Evolutionary conservation across 768 basidiomycete genomes (phyloP).

Genomic region (Sutorius australiensis): DNA sequence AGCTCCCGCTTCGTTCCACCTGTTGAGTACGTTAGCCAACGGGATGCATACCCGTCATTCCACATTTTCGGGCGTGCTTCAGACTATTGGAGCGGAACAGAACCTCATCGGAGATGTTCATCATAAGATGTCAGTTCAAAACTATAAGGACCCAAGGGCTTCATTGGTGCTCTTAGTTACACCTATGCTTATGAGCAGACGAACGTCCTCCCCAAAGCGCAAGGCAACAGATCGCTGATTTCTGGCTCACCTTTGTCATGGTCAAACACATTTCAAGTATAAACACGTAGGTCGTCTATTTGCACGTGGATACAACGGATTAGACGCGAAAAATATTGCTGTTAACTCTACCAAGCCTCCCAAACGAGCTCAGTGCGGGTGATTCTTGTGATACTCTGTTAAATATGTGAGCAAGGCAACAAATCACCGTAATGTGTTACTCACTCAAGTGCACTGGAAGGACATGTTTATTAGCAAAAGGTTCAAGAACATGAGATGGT

Average conservation of each 20-base stretch:
- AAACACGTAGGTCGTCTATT: slow-evolving; percentile 25
- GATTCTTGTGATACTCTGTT: slow-evolving; percentile 87
- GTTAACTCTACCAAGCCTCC: neutral
- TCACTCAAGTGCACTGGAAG: slow-evolving; percentile 77
- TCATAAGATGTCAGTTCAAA: slow-evolving; percentile 2
- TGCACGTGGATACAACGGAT: slow-evolving; percentile 17
- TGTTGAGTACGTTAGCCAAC: neutral
- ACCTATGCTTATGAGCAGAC: too few relatives aligned
- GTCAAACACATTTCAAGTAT: slow-evolving; percentile 4
- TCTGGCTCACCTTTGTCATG: slow-evolving; percentile 1
- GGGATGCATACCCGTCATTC: too few relatives aligned
- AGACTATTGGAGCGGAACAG: neutral
- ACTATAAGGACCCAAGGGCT: neutral
- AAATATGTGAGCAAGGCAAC: slow-evolving; percentile 21
- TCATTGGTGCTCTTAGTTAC: neutral
- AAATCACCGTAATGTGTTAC: slow-evolving; percentile 26
- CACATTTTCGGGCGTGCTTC: too few relatives aligned
- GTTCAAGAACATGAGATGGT: neutral
- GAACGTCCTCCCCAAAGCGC: too few relatives aligned
- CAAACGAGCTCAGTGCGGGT: slow-evolving; percentile 55
- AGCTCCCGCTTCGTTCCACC: neutral
- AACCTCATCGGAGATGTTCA: neutral
- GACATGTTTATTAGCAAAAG: slow-evolving; percentile 8
- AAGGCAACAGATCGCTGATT: neutral
- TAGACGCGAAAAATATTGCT: slow-evolving; percentile 7